Conservation (phyloP, 75 land plant species). For the Pseudotsuga menziesii region DNA sequence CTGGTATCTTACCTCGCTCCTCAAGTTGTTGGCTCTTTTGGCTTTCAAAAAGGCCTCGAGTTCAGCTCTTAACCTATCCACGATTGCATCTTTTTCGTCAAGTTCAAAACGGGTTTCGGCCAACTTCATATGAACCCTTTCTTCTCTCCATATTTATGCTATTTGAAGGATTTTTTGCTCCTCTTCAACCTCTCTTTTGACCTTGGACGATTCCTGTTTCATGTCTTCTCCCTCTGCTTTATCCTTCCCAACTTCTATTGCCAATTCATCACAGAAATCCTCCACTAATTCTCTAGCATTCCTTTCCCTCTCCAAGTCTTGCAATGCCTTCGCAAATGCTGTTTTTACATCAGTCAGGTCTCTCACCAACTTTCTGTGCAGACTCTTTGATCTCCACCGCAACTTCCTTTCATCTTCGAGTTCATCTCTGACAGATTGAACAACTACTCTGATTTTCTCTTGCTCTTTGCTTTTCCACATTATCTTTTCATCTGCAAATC, state of each 20-base stretch:
- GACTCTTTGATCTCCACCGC: slow-evolving; percentile 60
- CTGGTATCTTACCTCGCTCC: neutral
- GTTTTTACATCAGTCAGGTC: slow-evolving; percentile 66
- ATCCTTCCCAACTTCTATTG: slow-evolving; percentile 48
- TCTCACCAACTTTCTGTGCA: slow-evolving; percentile 62
- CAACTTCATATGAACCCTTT: slow-evolving; percentile 72
- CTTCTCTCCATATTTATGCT: slow-evolving; percentile 92
- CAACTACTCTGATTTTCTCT: slow-evolving; percentile 48
- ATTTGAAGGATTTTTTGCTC: slow-evolving; percentile 67
- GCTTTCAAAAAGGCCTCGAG: slow-evolving; percentile 51
- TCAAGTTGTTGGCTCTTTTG: slow-evolving; percentile 7
- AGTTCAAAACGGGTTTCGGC: slow-evolving; percentile 41
- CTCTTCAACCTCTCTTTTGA: slow-evolving; percentile 14
- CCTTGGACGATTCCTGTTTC: slow-evolving; percentile 37
- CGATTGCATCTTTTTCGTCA: slow-evolving; percentile 35
- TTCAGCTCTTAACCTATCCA: slow-evolving; percentile 59
- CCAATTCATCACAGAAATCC: slow-evolving; percentile 74
- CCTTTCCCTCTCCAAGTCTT: slow-evolving; percentile 71
- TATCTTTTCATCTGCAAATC: slow-evolving; percentile 58
- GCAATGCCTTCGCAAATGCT: slow-evolving; percentile 43
- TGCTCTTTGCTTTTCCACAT: slow-evolving; percentile 58
- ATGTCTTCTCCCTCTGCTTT: slow-evolving; percentile 41
- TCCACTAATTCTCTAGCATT: slow-evolving; percentile 46
- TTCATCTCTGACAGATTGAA: slow-evolving; percentile 61
- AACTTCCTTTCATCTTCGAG: slow-evolving; percentile 71